Base-by-base conservation (phyloP, 2,329 filamentous ascomycete genomes). In the Clarireedia hainanense region DNA sequence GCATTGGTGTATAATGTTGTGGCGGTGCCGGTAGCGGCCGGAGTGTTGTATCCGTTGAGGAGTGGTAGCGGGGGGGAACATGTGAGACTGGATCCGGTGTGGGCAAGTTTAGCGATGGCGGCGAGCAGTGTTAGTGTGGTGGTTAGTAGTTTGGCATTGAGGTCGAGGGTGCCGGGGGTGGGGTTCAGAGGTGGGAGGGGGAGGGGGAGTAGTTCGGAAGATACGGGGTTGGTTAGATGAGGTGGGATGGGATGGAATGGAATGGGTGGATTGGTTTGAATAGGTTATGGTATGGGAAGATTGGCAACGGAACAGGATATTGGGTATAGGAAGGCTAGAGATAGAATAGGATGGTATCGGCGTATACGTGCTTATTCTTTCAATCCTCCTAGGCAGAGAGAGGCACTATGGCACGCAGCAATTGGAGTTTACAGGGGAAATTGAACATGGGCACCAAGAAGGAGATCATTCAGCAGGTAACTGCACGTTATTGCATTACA, bases 51-150 rank as follows among this genome's bases (percentile, higher is more conserved):
- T 68, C 80, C 83, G 2, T 61, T 85, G 30, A 34, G 30, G 30
- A 34, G 30, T 47, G 76, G 75, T 47, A 68, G 70, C 3, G 65
- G 68, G 2, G 78, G 76, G 1, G 68, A 69, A 30, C 86, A 87
- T 67, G 71, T 90, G 20, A 74, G 80, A 58, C 72, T 91, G 47
- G 85, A 89, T 68, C 88, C 88, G 0, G 88, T 88, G 1, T 96
- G 91, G 91, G 92, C 91, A 5, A 86, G 85, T 62, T 72, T 96
- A 68, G 91, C 91, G 1, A 97, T 96, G 92, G 92, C 92, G 26
- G 71, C 91, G 70, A 96, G 91, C 71, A 92, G 88, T 70, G 85
- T 96, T 62, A 94, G 88, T 66, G 91, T 97, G 47, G 87, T 96
- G 50, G 73, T 82, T 67, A 95, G 90, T 69, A 92, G 88, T 73